Evolutionary conservation across 2,329 filamentous ascomycete species (phyloP).

Genomic region (Fusarium virguliforme): DNA sequence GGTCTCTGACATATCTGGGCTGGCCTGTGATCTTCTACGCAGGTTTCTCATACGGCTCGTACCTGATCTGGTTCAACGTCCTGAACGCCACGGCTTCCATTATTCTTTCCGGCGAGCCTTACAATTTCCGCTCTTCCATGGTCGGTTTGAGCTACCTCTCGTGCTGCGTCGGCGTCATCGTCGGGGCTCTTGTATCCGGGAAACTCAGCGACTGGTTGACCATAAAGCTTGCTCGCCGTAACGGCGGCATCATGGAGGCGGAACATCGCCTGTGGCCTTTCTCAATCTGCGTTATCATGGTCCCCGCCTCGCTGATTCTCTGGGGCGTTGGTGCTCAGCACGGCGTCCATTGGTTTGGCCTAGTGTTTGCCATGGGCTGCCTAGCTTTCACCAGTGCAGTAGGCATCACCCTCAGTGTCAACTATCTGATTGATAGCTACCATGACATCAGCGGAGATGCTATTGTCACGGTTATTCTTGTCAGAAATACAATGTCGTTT

Average conservation of each 20-base stretch:
- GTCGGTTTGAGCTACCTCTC: slow-evolving; percentile 60
- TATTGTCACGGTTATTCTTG: slow-evolving; percentile 59
- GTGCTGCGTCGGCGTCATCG: slow-evolving; percentile 55
- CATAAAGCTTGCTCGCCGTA: slow-evolving; percentile 58
- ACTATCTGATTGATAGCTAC: slow-evolving; percentile 61
- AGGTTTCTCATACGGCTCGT: slow-evolving; percentile 61
- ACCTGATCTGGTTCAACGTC: slow-evolving; percentile 62
- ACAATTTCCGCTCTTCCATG: slow-evolving; percentile 59
- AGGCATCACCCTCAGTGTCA: slow-evolving; percentile 58
- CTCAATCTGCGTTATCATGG: slow-evolving; percentile 51
- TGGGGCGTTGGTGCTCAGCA: slow-evolving; percentile 58
- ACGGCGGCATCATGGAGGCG: slow-evolving; percentile 60
- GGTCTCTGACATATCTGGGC: slow-evolving; percentile 56
- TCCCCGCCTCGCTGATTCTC: slow-evolving; percentile 52
- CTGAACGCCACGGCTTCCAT: slow-evolving; percentile 62
- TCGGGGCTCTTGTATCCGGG: slow-evolving; percentile 54
- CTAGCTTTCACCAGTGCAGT: slow-evolving; percentile 55
- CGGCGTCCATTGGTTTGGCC: slow-evolving; percentile 61
- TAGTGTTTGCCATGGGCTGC: slow-evolving; percentile 59
- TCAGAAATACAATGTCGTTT: slow-evolving; percentile 59
- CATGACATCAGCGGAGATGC: slow-evolving; percentile 60
- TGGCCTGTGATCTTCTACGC: slow-evolving; percentile 63
- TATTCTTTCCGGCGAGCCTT: slow-evolving; percentile 57
- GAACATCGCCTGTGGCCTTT: slow-evolving; percentile 62
- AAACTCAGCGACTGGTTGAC: slow-evolving; percentile 58